Conservation (phyloP, 2,329 filamentous ascomycete species). For the Beauveria caledonica region DNA sequence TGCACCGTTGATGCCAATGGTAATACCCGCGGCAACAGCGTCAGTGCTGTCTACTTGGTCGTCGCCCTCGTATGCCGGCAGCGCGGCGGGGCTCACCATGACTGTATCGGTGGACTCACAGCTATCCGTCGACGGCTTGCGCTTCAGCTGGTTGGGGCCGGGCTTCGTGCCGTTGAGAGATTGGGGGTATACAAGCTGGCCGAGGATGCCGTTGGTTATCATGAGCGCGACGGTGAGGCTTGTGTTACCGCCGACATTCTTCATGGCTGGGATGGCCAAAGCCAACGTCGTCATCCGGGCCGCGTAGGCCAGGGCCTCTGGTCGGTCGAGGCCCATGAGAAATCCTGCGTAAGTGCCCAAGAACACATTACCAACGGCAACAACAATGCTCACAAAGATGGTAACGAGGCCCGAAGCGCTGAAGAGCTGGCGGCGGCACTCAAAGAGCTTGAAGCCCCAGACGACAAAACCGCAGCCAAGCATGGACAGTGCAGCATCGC, state of each 20-base stretch:
- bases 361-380: slow-evolving; percentile 35
- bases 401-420: slow-evolving; percentile 34
- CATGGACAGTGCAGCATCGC: slow-evolving; percentile 39
- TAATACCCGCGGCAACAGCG: slow-evolving; percentile 41
- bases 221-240: slow-evolving; percentile 42
- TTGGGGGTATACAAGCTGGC: slow-evolving; percentile 32
- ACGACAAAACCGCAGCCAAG: slow-evolving; percentile 43
- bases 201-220: slow-evolving; percentile 42
- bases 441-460: slow-evolving; percentile 47
- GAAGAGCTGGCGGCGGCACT: slow-evolving; percentile 38
- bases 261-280: slow-evolving; percentile 39
- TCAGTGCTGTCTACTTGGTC: slow-evolving; percentile 21
- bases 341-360: slow-evolving; percentile 30
- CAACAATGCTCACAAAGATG: slow-evolving; percentile 26
- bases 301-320: slow-evolving; percentile 37
- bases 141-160: slow-evolving; percentile 11
- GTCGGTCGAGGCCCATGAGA: slow-evolving; percentile 26
- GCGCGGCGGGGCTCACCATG: background rate
- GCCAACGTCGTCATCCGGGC: slow-evolving; percentile 44
- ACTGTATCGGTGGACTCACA: background rate
- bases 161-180: slow-evolving; percentile 20
- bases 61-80: background rate
- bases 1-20: slow-evolving; percentile 50
- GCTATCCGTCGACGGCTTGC: background rate
- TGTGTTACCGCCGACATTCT: slow-evolving; percentile 34